Conservation (phyloP, 2,329 filamentous ascomycete genomes). For the Anthostomella pinea region DNA sequence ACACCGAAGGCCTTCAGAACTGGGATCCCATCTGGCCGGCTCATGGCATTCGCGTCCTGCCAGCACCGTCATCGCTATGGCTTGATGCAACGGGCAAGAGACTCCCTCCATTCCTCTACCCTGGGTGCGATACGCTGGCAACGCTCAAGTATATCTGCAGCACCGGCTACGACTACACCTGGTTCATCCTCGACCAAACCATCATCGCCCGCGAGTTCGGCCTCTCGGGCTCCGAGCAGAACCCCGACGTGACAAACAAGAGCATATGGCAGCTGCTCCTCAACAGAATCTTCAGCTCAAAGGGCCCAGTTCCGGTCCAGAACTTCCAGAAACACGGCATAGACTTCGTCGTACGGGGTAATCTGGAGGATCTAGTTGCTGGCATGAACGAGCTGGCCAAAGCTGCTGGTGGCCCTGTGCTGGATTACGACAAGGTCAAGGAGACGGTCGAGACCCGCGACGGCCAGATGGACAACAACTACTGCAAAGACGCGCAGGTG, state of each 20-base stretch:
- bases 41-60: slow-evolving; percentile 60
- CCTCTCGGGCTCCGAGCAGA: slow-evolving; percentile 62
- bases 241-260: slow-evolving; percentile 58
- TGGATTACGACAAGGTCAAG: slow-evolving; percentile 44
- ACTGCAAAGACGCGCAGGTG: slow-evolving; percentile 58
- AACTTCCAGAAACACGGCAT: slow-evolving; percentile 56
- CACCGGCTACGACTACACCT: slow-evolving; percentile 61
- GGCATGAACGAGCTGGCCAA: slow-evolving; percentile 58
- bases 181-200: slow-evolving; percentile 58
- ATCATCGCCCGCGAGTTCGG: slow-evolving; percentile 62
- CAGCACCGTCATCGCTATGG: slow-evolving; percentile 61
- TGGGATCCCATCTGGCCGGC: slow-evolving; percentile 61
- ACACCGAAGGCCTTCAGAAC: slow-evolving; percentile 60
- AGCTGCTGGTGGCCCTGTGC: slow-evolving; percentile 43
- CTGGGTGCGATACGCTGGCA: slow-evolving; percentile 55
- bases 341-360: slow-evolving; percentile 59
- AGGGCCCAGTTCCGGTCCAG: slow-evolving; percentile 54
- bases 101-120: slow-evolving; percentile 54
- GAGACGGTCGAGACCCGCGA: slow-evolving; percentile 52
- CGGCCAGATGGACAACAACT: slow-evolving; percentile 53
- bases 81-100: slow-evolving; percentile 59
- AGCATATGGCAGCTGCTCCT: slow-evolving; percentile 50
- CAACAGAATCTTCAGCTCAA: slow-evolving; percentile 48
- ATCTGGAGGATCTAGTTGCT: slow-evolving; percentile 50
- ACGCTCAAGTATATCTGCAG: slow-evolving; percentile 58